Base-by-base conservation (phyloP, 1,139 yeast species). In the Pichia sp. region DNA sequence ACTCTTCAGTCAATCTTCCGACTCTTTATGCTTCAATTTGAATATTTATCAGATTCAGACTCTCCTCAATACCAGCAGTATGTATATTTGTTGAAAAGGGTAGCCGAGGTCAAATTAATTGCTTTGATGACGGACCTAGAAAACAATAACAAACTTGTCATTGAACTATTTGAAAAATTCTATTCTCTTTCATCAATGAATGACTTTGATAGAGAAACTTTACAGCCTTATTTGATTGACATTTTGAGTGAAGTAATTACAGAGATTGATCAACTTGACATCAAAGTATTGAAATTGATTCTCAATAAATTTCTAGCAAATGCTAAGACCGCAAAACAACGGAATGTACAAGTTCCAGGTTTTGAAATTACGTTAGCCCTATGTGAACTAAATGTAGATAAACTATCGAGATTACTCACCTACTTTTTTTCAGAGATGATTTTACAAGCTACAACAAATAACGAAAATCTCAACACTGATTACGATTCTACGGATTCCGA, bases 61-160 rank as follows among this genome's bases (percentile, higher is more conserved):
- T 46, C 49, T 25, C 39, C 48, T 1, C 81, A 77, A 55, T 80
- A 74, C 49, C 66, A 71, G 8, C 89, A 84, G 53, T 79, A 80
- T 48, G 71, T 77, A 34, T 78, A 83, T 52, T 58, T 88, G 30
- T 63, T 88, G 43, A 82, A 83, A 31, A 67, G 81, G 41, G 62
- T 88, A 23, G 80, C 89, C 0, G 94, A 84, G 53, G 86, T 83
- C 9, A 72, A 88, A 54, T 78, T 91, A n/a, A 75, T 83, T 32
- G 83, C 85, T 4, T 66, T 89, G 34, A 71, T 85, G 15, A 77
- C 93, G 0, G 96, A 86, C 56, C 67, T 86, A 30, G 81, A 85
- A 3, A 76, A 77, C 45, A 67, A 84, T 1, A 75, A 72, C 28
- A 60, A 66, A 20, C 60, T 85, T 39, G 69, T 83, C 12, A 74